phyloP scores from a whole-genome alignment of 2,329 filamentous ascomycete genomes.

The Ceratocystis papillata region DNA sequence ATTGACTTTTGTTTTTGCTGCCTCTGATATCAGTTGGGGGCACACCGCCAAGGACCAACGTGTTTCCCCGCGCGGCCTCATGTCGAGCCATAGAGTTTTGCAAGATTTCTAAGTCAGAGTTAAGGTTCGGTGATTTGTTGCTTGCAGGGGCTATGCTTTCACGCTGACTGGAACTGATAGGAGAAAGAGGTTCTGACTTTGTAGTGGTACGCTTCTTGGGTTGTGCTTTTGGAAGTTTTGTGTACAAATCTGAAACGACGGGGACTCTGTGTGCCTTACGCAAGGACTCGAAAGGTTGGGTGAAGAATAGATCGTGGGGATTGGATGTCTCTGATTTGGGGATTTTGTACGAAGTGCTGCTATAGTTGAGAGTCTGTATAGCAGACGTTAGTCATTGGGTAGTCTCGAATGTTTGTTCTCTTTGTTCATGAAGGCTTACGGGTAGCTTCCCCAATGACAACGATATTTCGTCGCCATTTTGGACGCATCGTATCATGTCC shows the following conservation, averaged over 20 bases:
- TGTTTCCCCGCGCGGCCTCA: constrained; percentile 34
- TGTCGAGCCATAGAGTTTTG: constrained; percentile 37
- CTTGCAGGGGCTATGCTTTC: constrained; percentile 25
- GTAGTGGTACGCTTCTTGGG: constrained; percentile 13
- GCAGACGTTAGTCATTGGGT: constrained; percentile 10
- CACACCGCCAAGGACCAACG: constrained; percentile 16
- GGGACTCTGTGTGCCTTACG: constrained; percentile 40
- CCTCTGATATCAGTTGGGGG: constrained; percentile 26
- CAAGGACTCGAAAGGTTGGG: constrained; percentile 40
- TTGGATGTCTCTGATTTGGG: constrained; percentile 37
- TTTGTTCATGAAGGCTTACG: constrained; percentile 37
- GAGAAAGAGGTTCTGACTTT: constrained; percentile 27
- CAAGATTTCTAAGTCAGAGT: constrained; percentile 42
- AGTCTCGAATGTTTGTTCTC: background rate
- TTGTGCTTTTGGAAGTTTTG: constrained; percentile 25
- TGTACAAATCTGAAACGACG: constrained; percentile 43
- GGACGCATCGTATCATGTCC: constrained; percentile 50
- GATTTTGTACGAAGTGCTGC: constrained; percentile 41
- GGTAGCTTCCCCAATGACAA: constrained; percentile 48
- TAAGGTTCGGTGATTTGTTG: constrained; percentile 33
- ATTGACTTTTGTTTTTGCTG: constrained; percentile 11
- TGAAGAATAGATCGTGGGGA: constrained; percentile 47
- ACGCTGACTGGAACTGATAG: constrained; percentile 21
- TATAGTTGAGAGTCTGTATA: constrained; percentile 44
- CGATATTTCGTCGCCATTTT: constrained; percentile 46